These are phyloP conservation scores for Pholiota adiposa DNA, from an alignment of 1,284 basidiomycete species.

Conservation along the genomic window DNA sequence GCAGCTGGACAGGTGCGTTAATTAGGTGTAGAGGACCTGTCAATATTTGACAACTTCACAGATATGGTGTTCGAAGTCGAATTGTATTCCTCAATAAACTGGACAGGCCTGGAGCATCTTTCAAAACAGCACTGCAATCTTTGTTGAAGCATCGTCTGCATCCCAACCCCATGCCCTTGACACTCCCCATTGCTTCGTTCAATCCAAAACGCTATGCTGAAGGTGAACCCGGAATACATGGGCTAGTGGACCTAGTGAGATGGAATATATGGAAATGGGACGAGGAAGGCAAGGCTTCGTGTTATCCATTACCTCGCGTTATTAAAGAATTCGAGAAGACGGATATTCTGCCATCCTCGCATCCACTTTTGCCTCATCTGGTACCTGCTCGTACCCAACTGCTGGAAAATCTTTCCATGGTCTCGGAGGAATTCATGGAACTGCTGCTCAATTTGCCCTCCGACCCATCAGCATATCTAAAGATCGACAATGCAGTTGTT, in stretches of 20 bases:
- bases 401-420: slow-evolving; percentile 79
- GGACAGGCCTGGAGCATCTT: slow-evolving; percentile 83
- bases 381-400: slow-evolving; percentile 69
- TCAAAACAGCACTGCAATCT: slow-evolving; percentile 71
- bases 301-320: slow-evolving; percentile 57
- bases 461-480: slow-evolving; percentile 65
- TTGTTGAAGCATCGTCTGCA: slow-evolving; percentile 78
- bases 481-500: slow-evolving; percentile 53
- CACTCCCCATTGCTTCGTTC: slow-evolving; percentile 80
- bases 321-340: slow-evolving; percentile 45
- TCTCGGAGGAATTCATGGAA: slow-evolving; percentile 81
- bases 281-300: slow-evolving; percentile 45
- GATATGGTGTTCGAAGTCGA: slow-evolving; percentile 78
- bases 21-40: slow-evolving; percentile 31
- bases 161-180: slow-evolving; percentile 71
- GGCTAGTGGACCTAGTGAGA: slow-evolving; percentile 78
- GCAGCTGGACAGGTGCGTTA: slow-evolving; percentile 77
- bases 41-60: slow-evolving; percentile 31
- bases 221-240: slow-evolving; percentile 77
- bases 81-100: slow-evolving; percentile 90
- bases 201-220: slow-evolving; percentile 62
- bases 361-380: slow-evolving; percentile 71
- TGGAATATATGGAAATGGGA: slow-evolving; percentile 83
- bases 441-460: slow-evolving; percentile 61
- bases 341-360: slow-evolving; percentile 53